Conservation (phyloP, 257 asterid species). For the Solanum chilense region DNA sequence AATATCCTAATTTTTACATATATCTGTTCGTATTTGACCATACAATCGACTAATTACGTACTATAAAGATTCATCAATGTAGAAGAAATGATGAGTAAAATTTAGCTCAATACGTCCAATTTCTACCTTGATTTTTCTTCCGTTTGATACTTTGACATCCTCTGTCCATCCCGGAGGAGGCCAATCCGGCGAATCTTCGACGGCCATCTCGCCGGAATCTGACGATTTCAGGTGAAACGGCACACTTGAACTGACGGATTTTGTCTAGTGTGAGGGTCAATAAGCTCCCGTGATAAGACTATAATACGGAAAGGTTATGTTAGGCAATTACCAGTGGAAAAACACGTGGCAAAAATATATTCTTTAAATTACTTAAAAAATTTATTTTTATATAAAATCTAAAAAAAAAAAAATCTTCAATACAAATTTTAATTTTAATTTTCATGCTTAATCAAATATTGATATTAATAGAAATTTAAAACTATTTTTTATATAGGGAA, state of each 20-base stretch:
- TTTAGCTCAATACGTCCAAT: neutral
- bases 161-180: constrained; percentile 55
- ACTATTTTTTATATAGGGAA: neutral
- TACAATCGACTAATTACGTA: neutral
- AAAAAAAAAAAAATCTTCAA: neutral
- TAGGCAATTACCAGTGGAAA: neutral
- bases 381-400: neutral
- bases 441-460: neutral
- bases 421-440: neutral
- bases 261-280: neutral
- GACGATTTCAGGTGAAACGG: constrained; percentile 3
- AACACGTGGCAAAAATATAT: neutral
- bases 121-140: constrained; percentile 46
- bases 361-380: neutral
- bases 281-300: neutral
- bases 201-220: constrained; percentile 30
- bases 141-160: constrained; percentile 30
- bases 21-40: neutral
- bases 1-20: neutral
- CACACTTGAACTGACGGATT: neutral
- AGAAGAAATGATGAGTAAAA: neutral
- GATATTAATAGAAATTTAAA: neutral
- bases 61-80: neutral
- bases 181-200: constrained; percentile 23
- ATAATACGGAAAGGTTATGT: neutral